These are phyloP conservation scores for Fusarium tupiense DNA, from an alignment of 2,329 filamentous ascomycete species.

Conservation along the genomic window DNA sequence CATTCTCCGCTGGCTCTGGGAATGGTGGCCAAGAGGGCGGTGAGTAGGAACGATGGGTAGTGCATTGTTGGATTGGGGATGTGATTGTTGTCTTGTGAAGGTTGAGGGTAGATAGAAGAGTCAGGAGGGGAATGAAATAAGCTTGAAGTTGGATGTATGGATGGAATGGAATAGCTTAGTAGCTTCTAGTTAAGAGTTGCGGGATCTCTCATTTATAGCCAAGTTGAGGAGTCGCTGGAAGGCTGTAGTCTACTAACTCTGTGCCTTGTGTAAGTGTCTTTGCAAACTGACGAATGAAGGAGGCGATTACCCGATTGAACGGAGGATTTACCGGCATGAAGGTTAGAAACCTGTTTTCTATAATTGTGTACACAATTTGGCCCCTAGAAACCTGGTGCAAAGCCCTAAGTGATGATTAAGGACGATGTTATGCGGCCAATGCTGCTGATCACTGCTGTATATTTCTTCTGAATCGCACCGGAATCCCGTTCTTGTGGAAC, in stretches of 20 bases:
- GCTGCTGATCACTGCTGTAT: neutral
- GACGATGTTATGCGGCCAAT: neutral
- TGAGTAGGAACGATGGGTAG: neutral
- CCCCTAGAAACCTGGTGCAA: neutral
- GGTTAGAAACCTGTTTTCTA: neutral
- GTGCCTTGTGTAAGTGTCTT: neutral
- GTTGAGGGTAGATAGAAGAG: neutral
- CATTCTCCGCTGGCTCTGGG: neutral
- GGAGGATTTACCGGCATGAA: neutral
- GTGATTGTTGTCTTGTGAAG: rapidly evolving
- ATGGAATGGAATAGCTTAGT: rapidly evolving
- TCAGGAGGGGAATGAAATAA: neutral
- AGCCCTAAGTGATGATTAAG: neutral
- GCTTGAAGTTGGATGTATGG: rapidly evolving
- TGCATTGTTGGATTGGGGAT: neutral
- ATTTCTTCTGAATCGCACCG: rapidly evolving
- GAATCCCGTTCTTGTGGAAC: neutral
- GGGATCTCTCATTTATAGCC: neutral
- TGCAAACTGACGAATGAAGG: neutral
- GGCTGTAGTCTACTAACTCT: neutral
- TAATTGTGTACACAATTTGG: neutral
- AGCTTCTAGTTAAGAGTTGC: neutral
- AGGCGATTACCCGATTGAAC: neutral
- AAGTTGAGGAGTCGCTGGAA: neutral
- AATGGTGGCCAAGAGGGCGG: neutral